Base-by-base conservation (phyloP, 2,329 filamentous ascomycete species). In the Diaporthe citriasiana region DNA sequence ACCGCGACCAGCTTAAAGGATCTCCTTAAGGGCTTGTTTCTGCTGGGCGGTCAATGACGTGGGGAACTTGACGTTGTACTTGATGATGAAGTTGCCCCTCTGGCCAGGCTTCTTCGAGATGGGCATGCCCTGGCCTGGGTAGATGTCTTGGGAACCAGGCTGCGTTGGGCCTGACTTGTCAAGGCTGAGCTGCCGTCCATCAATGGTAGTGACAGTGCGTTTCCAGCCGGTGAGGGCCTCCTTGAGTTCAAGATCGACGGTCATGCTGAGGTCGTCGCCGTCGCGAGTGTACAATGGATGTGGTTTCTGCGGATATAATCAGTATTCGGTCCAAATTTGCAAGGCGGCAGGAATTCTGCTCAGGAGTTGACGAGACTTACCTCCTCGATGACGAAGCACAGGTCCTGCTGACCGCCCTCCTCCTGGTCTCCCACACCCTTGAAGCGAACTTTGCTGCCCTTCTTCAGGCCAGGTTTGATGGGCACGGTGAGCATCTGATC, bases 361-460 rank as follows among this genome's bases (percentile, higher is more conserved):
- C 17, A 25, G 60, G 42, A 22, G 4, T 50, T 56, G 42, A 13
- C 59, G 70, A 45, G 47, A 81, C 92, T 87, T 90, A 95, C 95
- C 93, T 98, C 96, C 83, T 95, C 93, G 30, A 99, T 90, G 74
- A 99, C 93, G 79, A 99, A 97, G 82, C 98, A 95, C 70, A 99
- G 84, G 83, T 99, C 97, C 83, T 99, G 97, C 74, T 95, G 94
- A 19, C 96, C 96, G 55, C 97, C 97, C 81, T 98, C 97, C 76
- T 98, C 95, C 82, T 98, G 95, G 83, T 99, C 97, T 15, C 97
- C 97, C n/a, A 99, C 95, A 55, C 96, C 95, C 81, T 94, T 94
- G 82, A 98, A 99, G 85, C 98, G 98, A 84, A 99, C 98, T 88
- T 98, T 99, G 80, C 94, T 97, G 40, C 97, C 97, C 79, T 97